A percentile compares a stretch with the other conserved stretches of the same genome.
Conservation (phyloP, 1,284 basidiomycete species). For the Leccinum subrobustum region DNA sequence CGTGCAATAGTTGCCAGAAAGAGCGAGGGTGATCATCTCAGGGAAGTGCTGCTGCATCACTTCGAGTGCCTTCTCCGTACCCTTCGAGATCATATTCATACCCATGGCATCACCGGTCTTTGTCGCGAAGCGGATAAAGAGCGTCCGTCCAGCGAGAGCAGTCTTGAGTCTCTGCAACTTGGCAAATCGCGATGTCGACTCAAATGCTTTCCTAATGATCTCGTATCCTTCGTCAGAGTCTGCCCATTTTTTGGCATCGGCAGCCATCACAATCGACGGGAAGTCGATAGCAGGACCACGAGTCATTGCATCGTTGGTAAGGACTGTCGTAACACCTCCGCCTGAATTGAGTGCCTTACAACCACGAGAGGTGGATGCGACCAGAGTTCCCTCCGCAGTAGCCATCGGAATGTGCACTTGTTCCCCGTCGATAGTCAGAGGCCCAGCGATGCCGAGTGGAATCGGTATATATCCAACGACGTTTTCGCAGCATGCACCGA, state of each 20-base stretch:
- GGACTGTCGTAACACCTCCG: constrained; percentile 71
- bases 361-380: constrained; percentile 95
- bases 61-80: constrained; percentile 92
- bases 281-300: constrained; percentile 98
- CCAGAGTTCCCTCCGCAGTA: constrained; percentile 97
- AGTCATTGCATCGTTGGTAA: constrained; percentile 96
- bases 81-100: constrained; percentile 99
- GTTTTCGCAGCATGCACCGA: constrained; percentile 99
- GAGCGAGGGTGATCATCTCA: constrained; percentile 89
- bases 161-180: constrained; percentile 81
- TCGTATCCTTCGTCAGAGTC: constrained; percentile 81
- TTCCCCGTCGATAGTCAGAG: constrained; percentile 88
- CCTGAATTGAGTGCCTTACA: constrained; percentile 97
- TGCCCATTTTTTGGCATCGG: constrained; percentile 86
- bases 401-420: constrained; percentile 96
- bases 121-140: constrained; percentile 96
- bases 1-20: constrained; percentile 98
- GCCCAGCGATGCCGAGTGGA: constrained; percentile 96
- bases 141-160: constrained; percentile 85
- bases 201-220: constrained; percentile 84
- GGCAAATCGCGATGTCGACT: constrained; percentile 92
- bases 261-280: constrained; percentile 78
- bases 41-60: constrained; percentile 83
- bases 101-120: constrained; percentile 99
- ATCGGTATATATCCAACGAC: constrained; percentile 97